These are phyloP conservation scores for Vigna angularis DNA, from an alignment of 306 rosid genomes.

Conservation along the genomic window DNA sequence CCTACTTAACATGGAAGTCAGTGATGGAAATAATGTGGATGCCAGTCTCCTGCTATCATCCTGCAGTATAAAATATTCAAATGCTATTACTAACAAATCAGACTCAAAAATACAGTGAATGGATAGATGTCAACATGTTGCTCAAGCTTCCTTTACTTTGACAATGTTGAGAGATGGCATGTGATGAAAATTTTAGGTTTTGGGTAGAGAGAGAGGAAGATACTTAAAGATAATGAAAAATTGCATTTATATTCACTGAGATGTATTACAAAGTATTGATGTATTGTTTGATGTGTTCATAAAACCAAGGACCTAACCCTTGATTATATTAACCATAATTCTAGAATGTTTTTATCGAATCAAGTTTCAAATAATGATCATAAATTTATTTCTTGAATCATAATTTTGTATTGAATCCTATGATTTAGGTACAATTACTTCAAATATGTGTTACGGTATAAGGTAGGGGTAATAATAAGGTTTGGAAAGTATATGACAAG, in stretches of 20 bases:
- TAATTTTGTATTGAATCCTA: too few relatives aligned
- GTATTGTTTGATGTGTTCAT: background rate
- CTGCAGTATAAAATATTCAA: constrained; percentile 53
- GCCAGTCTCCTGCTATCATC: constrained; percentile 92
- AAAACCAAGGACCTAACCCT: background rate
- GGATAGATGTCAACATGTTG: constrained; percentile 21
- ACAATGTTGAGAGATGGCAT: background rate
- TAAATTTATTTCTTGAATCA: too few relatives aligned
- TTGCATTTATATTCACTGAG: background rate
- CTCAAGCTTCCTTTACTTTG: constrained; percentile 14
- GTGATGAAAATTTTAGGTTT: background rate
- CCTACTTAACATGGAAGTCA: constrained; percentile 66
- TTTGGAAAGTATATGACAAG: too few relatives aligned
- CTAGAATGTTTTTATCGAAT: too few relatives aligned
- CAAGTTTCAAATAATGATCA: too few relatives aligned
- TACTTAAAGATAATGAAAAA: background rate
- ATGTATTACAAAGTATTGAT: background rate
- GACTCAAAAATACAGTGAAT: constrained; percentile 6
- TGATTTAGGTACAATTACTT: too few relatives aligned
- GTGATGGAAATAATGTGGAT: constrained; percentile 74
- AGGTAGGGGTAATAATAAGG: too few relatives aligned
- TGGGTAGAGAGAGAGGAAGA: background rate
- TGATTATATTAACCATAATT: too few relatives aligned
- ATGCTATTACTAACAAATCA: constrained; percentile 29
- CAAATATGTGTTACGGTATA: too few relatives aligned